Conservation (phyloP, 2,329 filamentous ascomycete genomes). For the Dryadomyces quercivorus region DNA sequence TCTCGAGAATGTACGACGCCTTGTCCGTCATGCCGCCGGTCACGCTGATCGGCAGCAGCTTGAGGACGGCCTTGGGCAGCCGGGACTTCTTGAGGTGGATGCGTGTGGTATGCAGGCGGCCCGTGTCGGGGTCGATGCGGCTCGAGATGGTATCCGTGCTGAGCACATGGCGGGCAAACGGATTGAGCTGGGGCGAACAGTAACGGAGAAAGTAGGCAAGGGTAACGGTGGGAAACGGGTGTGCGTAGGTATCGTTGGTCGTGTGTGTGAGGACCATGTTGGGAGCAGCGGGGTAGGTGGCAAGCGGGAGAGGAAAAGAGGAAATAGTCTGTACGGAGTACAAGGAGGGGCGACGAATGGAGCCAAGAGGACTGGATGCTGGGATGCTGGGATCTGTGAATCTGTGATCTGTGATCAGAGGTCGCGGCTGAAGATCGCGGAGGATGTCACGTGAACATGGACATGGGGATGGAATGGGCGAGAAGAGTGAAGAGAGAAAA, state of each 20-base stretch:
- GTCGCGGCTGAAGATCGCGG: not conserved
- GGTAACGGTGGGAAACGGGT: conserved; percentile 74
- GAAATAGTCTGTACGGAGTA: no score
- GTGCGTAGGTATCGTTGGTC: conserved; percentile 61
- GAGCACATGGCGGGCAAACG: conserved; percentile 70
- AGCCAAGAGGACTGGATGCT: no score
- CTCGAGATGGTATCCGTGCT: conserved; percentile 74
- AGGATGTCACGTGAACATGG: not conserved
- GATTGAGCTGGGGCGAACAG: conserved; percentile 57
- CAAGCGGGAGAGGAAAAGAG: not conserved
- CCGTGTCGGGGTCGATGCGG: conserved; percentile 58
- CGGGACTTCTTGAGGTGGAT: conserved; percentile 75
- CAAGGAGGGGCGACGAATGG: no score
- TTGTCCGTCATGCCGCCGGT: conserved; percentile 55
- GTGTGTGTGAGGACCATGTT: conserved; percentile 52
- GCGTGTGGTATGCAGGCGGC: conserved; percentile 64
- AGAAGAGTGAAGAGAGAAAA: not conserved
- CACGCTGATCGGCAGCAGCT: conserved; percentile 58
- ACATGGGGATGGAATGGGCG: not conserved
- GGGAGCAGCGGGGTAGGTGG: conserved; percentile 7
- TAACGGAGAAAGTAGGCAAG: conserved; percentile 85
- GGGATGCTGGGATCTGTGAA: not conserved
- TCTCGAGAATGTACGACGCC: conserved; percentile 71
- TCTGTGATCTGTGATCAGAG: not conserved
- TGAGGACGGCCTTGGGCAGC: conserved; percentile 61